Evolutionary conservation across 306 rosid genomes (phyloP).

Genomic region (Glycyrrhiza uralensis): DNA sequence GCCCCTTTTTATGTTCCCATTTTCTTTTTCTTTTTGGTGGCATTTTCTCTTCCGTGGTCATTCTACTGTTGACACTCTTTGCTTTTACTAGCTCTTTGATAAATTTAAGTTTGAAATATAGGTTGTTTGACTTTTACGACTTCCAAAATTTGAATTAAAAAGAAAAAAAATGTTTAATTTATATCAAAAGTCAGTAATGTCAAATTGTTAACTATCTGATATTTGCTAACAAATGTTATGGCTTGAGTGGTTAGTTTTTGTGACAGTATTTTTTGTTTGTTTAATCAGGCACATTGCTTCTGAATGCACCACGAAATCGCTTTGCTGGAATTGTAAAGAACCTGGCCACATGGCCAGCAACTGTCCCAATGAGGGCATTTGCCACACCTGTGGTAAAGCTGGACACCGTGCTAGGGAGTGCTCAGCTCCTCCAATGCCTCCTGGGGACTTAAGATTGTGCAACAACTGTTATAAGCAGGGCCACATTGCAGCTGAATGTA

Average conservation of each 20-base stretch:
- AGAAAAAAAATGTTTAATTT: not conserved
- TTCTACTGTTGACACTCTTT: not conserved
- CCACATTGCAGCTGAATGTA: conserved; percentile 93
- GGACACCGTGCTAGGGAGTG: conserved; percentile 98
- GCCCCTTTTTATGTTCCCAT: not conserved
- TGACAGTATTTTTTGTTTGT: conserved; percentile 9
- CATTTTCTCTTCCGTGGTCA: not conserved
- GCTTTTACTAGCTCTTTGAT: conserved; percentile 2
- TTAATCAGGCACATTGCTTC: conserved; percentile 86
- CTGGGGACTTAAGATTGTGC: conserved; percentile 93
- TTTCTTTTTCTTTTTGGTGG: not conserved
- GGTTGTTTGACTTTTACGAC: not conserved
- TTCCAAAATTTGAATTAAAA: not conserved
- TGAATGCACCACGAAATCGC: conserved; percentile 88
- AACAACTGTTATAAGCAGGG: conserved; percentile 98
- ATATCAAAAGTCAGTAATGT: not conserved
- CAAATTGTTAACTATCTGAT: not conserved
- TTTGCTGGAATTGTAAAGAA: conserved; percentile 98
- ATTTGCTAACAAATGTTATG: not conserved
- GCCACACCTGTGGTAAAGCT: conserved; percentile 96
- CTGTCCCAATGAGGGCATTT: conserved; percentile 94
- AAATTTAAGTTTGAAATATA: not conserved
- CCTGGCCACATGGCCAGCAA: conserved; percentile 94
- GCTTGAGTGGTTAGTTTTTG: not conserved
- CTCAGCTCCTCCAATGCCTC: conserved; percentile 76